Evolutionary conservation across 148 eudicot species (phyloP).

Genomic region (Chenopodium formosanum): DNA sequence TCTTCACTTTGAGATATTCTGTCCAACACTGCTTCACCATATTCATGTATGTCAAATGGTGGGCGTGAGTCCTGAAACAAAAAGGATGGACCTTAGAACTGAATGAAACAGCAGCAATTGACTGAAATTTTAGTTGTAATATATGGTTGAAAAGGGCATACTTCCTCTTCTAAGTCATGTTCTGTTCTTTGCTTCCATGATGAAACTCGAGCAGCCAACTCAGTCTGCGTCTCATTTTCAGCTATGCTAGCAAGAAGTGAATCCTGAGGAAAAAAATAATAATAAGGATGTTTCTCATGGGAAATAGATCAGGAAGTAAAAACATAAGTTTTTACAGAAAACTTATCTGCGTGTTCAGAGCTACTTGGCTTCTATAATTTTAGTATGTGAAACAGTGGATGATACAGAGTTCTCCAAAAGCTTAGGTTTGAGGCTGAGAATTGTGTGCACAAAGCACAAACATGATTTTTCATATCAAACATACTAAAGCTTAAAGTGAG

Average conservation of each 20-base stretch:
- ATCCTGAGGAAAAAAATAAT: slow-evolving; percentile 43
- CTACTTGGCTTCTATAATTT: not conserved
- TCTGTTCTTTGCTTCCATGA: slow-evolving; percentile 92
- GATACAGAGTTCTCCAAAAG: not conserved
- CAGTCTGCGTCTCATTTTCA: slow-evolving; percentile 82
- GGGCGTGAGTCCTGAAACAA: slow-evolving; percentile 68
- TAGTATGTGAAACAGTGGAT: not conserved
- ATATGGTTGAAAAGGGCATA: slow-evolving; percentile 17
- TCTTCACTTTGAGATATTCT: slow-evolving; percentile 47
- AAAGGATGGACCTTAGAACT: slow-evolving; percentile 4
- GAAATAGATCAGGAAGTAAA: slow-evolving; percentile 5
- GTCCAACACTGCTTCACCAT: slow-evolving; percentile 66
- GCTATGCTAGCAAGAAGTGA: slow-evolving; percentile 79
- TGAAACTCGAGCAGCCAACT: slow-evolving; percentile 82
- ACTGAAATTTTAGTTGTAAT: not conserved
- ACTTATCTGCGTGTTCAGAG: not conserved
- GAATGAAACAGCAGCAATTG: not conserved
- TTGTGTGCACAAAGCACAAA: not conserved
- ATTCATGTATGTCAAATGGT: slow-evolving; percentile 84
- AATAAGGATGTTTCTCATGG: slow-evolving; percentile 4
- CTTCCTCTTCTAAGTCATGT: slow-evolving; percentile 77
- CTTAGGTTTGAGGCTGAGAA: not conserved
- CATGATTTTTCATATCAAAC: not conserved
- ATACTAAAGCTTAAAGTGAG: not conserved
- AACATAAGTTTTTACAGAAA: not conserved